Evolutionary conservation across 306 rosid species (phyloP).

Genomic region (Lupinus albus): DNA sequence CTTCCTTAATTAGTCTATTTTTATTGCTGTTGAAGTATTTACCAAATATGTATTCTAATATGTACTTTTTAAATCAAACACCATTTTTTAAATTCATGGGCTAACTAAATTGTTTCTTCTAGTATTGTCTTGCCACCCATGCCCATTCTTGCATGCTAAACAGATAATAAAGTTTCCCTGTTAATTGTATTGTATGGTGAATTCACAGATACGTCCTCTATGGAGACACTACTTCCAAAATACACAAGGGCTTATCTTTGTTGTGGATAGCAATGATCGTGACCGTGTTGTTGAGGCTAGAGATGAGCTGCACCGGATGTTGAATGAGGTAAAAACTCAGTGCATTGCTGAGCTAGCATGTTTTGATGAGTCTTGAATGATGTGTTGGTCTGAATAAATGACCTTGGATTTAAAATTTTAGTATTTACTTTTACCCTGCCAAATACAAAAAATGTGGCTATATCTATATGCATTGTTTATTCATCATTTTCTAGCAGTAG

Average conservation of each 20-base stretch:
- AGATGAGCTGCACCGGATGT: slow-evolving; percentile 51
- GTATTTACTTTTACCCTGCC: background rate
- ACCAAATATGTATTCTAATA: background rate
- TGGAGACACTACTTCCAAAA: slow-evolving; percentile 54
- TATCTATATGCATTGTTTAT: background rate
- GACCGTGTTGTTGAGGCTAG: slow-evolving; percentile 52
- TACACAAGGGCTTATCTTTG: slow-evolving; percentile 51
- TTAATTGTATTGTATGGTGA: slow-evolving; percentile 11
- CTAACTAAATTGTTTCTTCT: background rate
- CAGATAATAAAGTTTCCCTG: background rate
- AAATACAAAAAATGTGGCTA: slow-evolving; percentile 20
- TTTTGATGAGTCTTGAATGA: background rate
- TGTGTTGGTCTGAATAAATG: background rate
- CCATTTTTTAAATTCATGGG: background rate
- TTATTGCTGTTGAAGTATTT: background rate
- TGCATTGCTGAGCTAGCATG: background rate
- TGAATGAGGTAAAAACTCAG: slow-evolving; percentile 44
- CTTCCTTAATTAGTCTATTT: background rate
- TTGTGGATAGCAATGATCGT: slow-evolving; percentile 49
- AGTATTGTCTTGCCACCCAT: background rate
- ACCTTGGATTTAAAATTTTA: slow-evolving; percentile 5
- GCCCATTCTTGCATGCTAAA: slow-evolving; percentile 9
- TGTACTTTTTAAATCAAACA: slow-evolving; percentile 2
- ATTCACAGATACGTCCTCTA: slow-evolving; percentile 43
- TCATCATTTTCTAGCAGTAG: slow-evolving; percentile 2